Evolutionary conservation across 2,329 filamentous ascomycete species (phyloP), one percentile per base, ranked within the genome.

Genomic region (Pseudopyricularia javanii): DNA sequence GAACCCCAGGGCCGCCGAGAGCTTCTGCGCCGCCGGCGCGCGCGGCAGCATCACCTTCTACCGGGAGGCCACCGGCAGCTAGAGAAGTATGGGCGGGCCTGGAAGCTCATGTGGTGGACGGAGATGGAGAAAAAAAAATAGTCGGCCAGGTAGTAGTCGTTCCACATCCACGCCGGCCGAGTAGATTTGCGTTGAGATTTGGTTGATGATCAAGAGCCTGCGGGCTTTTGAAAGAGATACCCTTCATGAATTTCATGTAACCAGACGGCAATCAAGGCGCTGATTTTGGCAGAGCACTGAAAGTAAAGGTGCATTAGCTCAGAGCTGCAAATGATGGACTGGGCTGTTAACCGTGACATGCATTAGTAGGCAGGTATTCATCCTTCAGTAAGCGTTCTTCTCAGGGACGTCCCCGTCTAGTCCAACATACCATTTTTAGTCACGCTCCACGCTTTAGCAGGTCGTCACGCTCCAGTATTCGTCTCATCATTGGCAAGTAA

Each of bases 1-100:
- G 12, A 62, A 58, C 0, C 61, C 63, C 33, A 83, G 75, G 67
- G 80, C 75, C 56, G 35, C 33, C 9, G 86, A 80, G 67, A 79
- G 79, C 65, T 95, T 95, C 68, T 87, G 83, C 58, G 88, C 86
- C 0, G 87, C 83, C 15, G 89, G 89, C 1, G 85, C 85, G 32
- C 88, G 85, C 64, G 73, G 80, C 62, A 88, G 82, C 65, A 74
- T 95, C 57, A 81, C 83, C 1, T 90, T 95, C 66, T 95, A 94
- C 64, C 75, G 89, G 43, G 89, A 95, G 70, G 89, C 89, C 50
- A 90, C 84, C 20, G 86, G 86, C n/a, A 50, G 48, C 20, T 33
- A 35, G n/a, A n/a, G n/a, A 48, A 24, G n/a, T n/a, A n/a, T n/a
- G n/a, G n/a, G n/a, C n/a, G n/a, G n/a, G n/a, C n/a, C n/a, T n/a